Evolutionary conservation across 2,329 filamentous ascomycete genomes (phyloP).

Genomic region (Clarireedia homoeocarpa): DNA sequence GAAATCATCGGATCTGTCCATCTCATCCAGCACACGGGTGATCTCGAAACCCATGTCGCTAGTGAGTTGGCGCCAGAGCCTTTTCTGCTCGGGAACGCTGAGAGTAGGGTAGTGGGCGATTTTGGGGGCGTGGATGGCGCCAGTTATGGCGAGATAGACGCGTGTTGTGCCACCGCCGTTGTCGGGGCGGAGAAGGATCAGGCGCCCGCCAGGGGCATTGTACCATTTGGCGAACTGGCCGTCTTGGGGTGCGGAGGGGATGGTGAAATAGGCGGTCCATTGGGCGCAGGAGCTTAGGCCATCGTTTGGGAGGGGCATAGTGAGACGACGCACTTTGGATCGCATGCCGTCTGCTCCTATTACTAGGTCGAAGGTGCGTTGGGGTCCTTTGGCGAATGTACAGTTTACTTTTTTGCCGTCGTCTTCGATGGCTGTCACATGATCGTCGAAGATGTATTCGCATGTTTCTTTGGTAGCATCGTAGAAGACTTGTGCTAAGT

Average conservation of each 20-base stretch:
- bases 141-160: neutral
- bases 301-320: constrained; percentile 35
- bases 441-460: constrained; percentile 10
- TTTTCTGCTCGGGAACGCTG: neutral
- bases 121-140: neutral
- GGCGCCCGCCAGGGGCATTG: neutral
- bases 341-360: constrained; percentile 42
- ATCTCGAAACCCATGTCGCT: constrained; percentile 34
- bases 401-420: neutral
- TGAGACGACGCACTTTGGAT: constrained; percentile 39
- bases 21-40: constrained; percentile 30
- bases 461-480: constrained; percentile 27
- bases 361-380: constrained; percentile 34
- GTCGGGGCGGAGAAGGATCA: neutral
- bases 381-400: neutral
- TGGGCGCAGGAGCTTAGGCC: constrained; percentile 20
- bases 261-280: constrained; percentile 37
- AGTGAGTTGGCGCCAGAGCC: neutral
- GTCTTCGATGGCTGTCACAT: neutral
- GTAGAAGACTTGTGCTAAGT: constrained; percentile 34
- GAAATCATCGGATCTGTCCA: constrained; percentile 33
- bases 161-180: neutral
- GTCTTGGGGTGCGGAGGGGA: constrained; percentile 29
- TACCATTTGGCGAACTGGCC: constrained; percentile 2
- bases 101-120: neutral